Percentiles rank a stretch among this genome's conserved stretches.
Evolutionary conservation across 2,329 filamentous ascomycete genomes (phyloP).

Genomic region (Arachnopeziza araneosa): DNA sequence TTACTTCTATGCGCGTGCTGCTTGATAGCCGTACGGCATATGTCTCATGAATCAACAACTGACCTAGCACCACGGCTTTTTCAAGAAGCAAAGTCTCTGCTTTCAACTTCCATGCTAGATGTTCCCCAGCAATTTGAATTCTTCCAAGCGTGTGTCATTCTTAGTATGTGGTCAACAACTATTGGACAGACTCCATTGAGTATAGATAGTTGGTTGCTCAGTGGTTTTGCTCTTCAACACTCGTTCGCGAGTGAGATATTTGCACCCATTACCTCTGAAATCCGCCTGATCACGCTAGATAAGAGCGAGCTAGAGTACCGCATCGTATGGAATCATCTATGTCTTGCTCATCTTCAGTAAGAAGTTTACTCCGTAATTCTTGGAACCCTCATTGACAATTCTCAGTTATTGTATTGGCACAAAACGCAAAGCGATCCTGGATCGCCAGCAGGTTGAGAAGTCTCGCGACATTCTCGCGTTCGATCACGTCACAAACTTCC

Average conservation of each 20-base stretch:
- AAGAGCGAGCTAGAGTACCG: constrained; percentile 29
- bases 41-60: constrained; percentile 33
- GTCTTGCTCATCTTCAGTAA: constrained; percentile 38
- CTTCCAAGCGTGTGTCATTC: constrained; percentile 38
- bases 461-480: constrained; percentile 34
- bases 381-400: background rate
- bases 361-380: background rate
- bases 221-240: constrained; percentile 39
- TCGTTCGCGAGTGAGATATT: constrained; percentile 35
- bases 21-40: constrained; percentile 38
- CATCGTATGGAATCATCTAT: constrained; percentile 40
- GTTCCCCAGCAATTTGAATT: constrained; percentile 38
- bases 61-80: constrained; percentile 35
- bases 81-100: constrained; percentile 30
- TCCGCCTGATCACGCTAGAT: constrained; percentile 8
- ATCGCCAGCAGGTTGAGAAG: constrained; percentile 33
- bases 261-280: constrained; percentile 8
- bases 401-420: constrained; percentile 38
- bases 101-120: constrained; percentile 30
- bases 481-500: constrained; percentile 38
- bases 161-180: constrained; percentile 42
- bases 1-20: constrained; percentile 36
- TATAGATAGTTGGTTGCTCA: constrained; percentile 41
- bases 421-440: constrained; percentile 34
- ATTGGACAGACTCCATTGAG: constrained; percentile 39